Base-by-base conservation (phyloP, 768 basidiomycete genomes). In the Phlebiopsis gigantea region DNA sequence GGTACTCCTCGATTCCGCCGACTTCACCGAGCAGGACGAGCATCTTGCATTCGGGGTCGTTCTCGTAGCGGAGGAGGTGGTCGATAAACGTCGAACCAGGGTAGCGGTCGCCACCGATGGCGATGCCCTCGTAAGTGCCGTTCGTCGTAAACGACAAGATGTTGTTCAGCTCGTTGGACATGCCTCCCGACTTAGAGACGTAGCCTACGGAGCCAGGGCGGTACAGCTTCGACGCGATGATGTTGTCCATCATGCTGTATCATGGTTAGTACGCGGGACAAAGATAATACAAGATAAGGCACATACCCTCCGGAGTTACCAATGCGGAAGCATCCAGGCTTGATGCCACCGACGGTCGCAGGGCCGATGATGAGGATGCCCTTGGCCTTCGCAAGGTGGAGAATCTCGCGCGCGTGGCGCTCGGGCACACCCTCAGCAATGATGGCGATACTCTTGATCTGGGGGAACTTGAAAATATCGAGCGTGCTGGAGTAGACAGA, bases 91-190 rank as follows among this genome's bases (percentile, higher is more conserved):
- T 97, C 41, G 93, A 88, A 52, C 96, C 95, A 34, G 96, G 97
- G 79, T 98, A 98, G 57, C 97, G 90, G 72, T 99, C 97, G 76
- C 97, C 97, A 70, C 97, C 97, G 65, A 99, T 99, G 71, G 96
- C 97, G 69, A 99, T 95, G 80, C 97, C 97, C 80, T 99, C 97
- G 77, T 98, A 99, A 61, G 94, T 96, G 65, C 97, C 97, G 77
- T 99, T 95, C 69, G 96, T 98, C 67, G 81, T 81, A 71, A 96
- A 83, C 21, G 93, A 94, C 61, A 99, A 87, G 72, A 99, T 99
- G 80, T 98, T 99, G 88, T 99, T 98, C 67, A 99, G 79, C 75
- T 99, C 96, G 79, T 98, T 98, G 67, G 96, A 98, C 96, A 99
- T 99, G 73, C 96, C 96, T 64, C 96, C 96, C 7, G 95, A 98